These are phyloP conservation scores for Cordyceps fumosorosea DNA, from an alignment of 2,329 filamentous ascomycete species.

Conservation along the genomic window DNA sequence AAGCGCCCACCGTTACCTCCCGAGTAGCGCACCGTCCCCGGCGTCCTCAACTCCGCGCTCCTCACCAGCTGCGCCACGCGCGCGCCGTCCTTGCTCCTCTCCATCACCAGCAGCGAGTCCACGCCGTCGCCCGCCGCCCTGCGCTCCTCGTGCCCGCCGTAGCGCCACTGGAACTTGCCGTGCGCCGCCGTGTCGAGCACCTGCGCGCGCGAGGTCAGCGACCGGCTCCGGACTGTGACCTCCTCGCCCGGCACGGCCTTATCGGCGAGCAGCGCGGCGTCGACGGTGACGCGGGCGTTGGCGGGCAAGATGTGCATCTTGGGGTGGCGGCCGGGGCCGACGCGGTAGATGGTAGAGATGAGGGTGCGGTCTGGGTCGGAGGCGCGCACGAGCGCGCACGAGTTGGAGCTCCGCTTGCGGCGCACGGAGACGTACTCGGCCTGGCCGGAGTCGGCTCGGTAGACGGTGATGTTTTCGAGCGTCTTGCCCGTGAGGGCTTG, in stretches of 20 bases:
- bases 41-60: slow-evolving; percentile 18
- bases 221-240: slow-evolving; percentile 16
- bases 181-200: slow-evolving; percentile 17
- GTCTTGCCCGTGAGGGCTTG: slow-evolving; percentile 10
- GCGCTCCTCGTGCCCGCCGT: slow-evolving; percentile 14
- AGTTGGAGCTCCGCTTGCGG: slow-evolving; percentile 18
- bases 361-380: slow-evolving; percentile 14
- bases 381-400: slow-evolving; percentile 18
- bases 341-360: slow-evolving; percentile 20
- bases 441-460: slow-evolving; percentile 4
- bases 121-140: slow-evolving; percentile 12
- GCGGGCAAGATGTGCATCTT: slow-evolving; percentile 16
- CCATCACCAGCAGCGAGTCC: slow-evolving; percentile 17
- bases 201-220: slow-evolving; percentile 17
- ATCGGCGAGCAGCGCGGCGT: slow-evolving; percentile 15
- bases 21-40: slow-evolving; percentile 15
- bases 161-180: slow-evolving; percentile 19
- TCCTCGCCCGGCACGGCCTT: slow-evolving; percentile 13
- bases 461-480: slow-evolving; percentile 12
- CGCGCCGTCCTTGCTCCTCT: slow-evolving; percentile 1
- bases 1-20: slow-evolving; percentile 20
- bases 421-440: slow-evolving; percentile 18
- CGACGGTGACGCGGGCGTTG: slow-evolving; percentile 13
- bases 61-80: slow-evolving; percentile 18
- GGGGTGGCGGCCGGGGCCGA: slow-evolving; percentile 17